phyloP scores from a whole-genome alignment of 2,329 filamentous ascomycete species.

The Plenodomus lindquistii region DNA sequence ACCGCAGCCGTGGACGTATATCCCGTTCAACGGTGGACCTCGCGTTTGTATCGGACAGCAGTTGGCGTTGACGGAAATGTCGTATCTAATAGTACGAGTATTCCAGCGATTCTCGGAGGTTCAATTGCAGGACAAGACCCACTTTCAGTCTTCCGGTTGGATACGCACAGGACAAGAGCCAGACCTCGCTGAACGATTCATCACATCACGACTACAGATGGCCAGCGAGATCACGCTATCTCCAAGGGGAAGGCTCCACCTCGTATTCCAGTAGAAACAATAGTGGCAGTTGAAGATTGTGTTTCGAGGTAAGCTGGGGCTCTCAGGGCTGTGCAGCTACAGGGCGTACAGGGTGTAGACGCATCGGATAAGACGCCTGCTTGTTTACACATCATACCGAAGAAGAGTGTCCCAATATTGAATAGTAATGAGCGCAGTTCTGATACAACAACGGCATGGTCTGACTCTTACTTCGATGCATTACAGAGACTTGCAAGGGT shows the following conservation, averaged over 20 bases:
- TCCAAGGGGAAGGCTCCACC: background rate
- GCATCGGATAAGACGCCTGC: too few relatives aligned
- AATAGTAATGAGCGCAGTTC: too few relatives aligned
- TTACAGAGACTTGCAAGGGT: too few relatives aligned
- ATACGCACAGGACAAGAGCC: background rate
- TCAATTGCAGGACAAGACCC: background rate
- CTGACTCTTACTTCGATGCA: too few relatives aligned
- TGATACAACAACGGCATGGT: too few relatives aligned
- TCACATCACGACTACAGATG: background rate
- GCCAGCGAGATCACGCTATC: background rate
- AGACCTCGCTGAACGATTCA: background rate
- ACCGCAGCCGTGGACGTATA: conserved; percentile 21
- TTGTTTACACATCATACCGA: too few relatives aligned
- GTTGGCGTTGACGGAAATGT: conserved; percentile 20
- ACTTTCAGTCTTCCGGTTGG: background rate
- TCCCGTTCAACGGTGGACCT: conserved; percentile 29
- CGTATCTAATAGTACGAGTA: background rate
- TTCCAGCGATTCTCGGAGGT: background rate
- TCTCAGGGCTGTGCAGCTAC: background rate
- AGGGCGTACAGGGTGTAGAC: too few relatives aligned
- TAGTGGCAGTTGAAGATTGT: background rate
- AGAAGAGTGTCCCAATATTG: too few relatives aligned
- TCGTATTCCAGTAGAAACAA: background rate
- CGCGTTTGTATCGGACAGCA: conserved; percentile 26
- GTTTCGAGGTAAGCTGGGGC: background rate